These are phyloP conservation scores for Juglanconis sp. DNA, from an alignment of 2,329 filamentous ascomycete genomes.

Conservation along the genomic window DNA sequence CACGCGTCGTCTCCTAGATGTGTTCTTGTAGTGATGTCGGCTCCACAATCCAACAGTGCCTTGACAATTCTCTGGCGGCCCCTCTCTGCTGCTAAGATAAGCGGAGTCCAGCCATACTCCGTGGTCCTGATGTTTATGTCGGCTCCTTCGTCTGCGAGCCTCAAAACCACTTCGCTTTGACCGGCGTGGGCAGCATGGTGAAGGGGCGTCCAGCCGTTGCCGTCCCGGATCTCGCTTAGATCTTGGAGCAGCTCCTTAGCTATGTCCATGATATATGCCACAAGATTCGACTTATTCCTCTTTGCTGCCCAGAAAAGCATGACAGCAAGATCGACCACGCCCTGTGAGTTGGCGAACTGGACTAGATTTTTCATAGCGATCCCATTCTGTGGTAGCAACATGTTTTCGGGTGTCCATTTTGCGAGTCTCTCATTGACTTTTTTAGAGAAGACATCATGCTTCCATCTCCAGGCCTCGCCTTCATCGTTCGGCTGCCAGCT, in stretches of 20 bases:
- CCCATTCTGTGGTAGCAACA: not conserved
- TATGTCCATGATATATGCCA: no score
- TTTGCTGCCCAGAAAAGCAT: no score
- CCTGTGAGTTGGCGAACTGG: not conserved
- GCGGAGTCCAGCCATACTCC: not conserved
- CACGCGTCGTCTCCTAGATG: no score
- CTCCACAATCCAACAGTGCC: not conserved
- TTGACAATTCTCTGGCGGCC: not conserved
- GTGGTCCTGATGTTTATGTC: not conserved
- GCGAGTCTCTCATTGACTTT: not conserved
- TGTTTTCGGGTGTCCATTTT: not conserved
- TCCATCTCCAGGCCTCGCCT: not conserved
- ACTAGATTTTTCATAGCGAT: not conserved
- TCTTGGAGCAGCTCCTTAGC: no score
- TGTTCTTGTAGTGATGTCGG: not conserved
- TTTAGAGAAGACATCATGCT: not conserved
- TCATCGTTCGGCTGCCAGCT: not conserved
- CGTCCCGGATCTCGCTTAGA: no score
- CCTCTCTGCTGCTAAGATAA: not conserved
- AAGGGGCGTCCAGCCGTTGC: no score
- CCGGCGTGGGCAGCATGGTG: no score
- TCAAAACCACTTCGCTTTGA: not conserved
- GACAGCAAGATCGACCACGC: no score
- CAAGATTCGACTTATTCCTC: no score
- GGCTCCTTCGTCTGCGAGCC: not conserved